A percentile compares a stretch with the other conserved stretches of the same genome.
These are phyloP conservation scores for Thelonectria olida DNA, from an alignment of 2,329 filamentous ascomycete genomes.

Conservation along the genomic window DNA sequence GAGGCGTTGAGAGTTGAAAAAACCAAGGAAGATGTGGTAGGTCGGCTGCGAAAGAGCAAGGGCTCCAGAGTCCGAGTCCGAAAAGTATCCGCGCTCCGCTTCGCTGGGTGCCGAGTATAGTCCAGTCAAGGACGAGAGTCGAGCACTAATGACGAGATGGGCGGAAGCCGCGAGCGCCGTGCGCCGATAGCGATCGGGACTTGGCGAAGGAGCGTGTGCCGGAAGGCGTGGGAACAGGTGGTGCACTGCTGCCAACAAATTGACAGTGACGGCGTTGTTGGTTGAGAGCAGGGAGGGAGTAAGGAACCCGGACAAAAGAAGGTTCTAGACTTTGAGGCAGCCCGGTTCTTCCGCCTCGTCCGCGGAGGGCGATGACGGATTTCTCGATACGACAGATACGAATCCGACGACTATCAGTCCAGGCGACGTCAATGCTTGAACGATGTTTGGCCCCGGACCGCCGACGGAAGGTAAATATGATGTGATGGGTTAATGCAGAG, in stretches of 20 bases:
- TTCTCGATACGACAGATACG: conserved; percentile 1
- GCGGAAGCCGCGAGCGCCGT: conserved; percentile 4
- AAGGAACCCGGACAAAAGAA: conserved; percentile 1
- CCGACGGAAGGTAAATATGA: not conserved
- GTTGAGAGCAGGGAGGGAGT: not conserved
- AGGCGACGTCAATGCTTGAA: not conserved
- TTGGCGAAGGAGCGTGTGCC: not conserved
- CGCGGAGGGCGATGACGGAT: not conserved
- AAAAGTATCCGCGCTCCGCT: conserved; percentile 5
- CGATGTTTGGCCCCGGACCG: not conserved
- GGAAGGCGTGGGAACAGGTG: conserved; percentile 7
- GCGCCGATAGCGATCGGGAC: not conserved
- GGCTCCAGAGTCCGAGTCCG: not conserved
- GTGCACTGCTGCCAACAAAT: no score
- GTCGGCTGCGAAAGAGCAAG: not conserved
- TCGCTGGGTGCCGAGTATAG: not conserved
- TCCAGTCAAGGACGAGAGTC: no score
- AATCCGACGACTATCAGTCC: not conserved
- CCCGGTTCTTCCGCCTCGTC: conserved; percentile 7
- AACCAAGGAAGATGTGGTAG: not conserved
- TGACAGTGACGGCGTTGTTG: conserved; percentile 1
- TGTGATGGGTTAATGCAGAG: not conserved
- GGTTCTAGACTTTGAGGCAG: conserved; percentile 12
- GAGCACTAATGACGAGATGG: not conserved
- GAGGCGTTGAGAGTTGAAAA: conserved; percentile 3